These are phyloP conservation scores for Guyanaporus albipodus DNA, from an alignment of 768 basidiomycete genomes.

Conservation along the genomic window DNA sequence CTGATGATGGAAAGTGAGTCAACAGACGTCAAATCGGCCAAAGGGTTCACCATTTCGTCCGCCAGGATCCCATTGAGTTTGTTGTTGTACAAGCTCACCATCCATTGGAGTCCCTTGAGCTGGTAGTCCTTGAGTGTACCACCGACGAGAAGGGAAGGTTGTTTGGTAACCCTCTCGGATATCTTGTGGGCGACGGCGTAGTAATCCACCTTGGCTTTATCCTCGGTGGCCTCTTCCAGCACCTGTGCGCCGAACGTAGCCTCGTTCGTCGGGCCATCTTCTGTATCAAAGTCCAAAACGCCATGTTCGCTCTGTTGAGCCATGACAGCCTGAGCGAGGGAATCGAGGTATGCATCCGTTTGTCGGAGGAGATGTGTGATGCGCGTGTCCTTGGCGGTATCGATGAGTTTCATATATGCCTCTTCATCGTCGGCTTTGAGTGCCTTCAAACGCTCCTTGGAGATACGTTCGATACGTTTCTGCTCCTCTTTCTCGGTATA, in stretches of 20 bases:
- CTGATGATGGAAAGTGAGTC: constrained; percentile 35
- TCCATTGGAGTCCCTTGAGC: constrained; percentile 94
- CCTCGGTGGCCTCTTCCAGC: constrained; percentile 52
- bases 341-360: constrained; percentile 93
- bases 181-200: constrained; percentile 93
- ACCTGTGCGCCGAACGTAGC: constrained; percentile 87
- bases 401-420: constrained; percentile 98
- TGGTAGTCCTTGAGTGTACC: constrained; percentile 95
- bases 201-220: constrained; percentile 84
- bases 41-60: constrained; percentile 76
- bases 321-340: constrained; percentile 88
- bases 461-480: constrained; percentile 91
- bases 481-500: constrained; percentile 97
- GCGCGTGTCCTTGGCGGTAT: constrained; percentile 98
- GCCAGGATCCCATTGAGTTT: constrained; percentile 91
- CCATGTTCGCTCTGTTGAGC: constrained; percentile 83
- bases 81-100: constrained; percentile 98
- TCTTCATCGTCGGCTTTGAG: constrained; percentile 98
- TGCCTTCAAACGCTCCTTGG: constrained; percentile 97
- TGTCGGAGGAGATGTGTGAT: constrained; percentile 94
- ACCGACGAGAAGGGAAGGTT: constrained; percentile 73
- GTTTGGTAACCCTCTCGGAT: constrained; percentile 76
- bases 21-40: constrained; percentile 1
- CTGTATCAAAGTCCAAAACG: constrained; percentile 46
- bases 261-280: constrained; percentile 77